Evolutionary conservation across 2,329 filamentous ascomycete species (phyloP).

Genomic region (Exophiala oligosperma): DNA sequence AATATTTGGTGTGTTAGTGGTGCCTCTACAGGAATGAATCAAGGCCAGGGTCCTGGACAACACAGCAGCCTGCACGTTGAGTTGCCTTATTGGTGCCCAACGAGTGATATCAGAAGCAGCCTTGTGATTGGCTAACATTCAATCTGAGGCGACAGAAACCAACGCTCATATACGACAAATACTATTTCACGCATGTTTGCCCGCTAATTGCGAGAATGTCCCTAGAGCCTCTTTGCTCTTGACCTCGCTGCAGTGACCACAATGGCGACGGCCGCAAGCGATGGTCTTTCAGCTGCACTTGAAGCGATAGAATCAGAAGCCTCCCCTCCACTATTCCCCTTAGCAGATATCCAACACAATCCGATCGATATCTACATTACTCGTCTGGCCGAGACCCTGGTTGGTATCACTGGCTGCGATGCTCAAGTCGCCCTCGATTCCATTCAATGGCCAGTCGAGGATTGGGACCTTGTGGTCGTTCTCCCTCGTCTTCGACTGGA

Average conservation of each 20-base stretch:
- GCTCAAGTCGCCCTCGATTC: conserved; percentile 70
- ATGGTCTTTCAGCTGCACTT: conserved; percentile 31
- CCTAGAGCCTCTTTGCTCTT: not conserved
- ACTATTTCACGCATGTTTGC: not conserved
- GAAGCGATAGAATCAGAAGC: conserved; percentile 26
- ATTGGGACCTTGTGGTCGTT: conserved; percentile 77
- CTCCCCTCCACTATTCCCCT: conserved; percentile 22
- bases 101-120: not conserved
- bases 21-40: not conserved
- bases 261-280: conserved; percentile 14
- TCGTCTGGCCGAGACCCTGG: conserved; percentile 69
- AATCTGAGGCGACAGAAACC: not conserved
- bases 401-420: conserved; percentile 69
- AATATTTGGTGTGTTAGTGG: not conserved
- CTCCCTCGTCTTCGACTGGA: conserved; percentile 79
- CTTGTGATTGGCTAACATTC: not conserved
- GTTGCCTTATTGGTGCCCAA: not conserved
- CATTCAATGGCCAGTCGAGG: conserved; percentile 78
- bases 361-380: conserved; percentile 77
- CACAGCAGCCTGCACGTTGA: not conserved
- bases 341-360: conserved; percentile 54
- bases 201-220: not conserved
- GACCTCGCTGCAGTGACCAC: not conserved
- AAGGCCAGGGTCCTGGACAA: not conserved
- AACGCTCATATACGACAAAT: not conserved